Evolutionary conservation across 345 rosid species (phyloP).

Genomic region (Citropsis articulata): DNA sequence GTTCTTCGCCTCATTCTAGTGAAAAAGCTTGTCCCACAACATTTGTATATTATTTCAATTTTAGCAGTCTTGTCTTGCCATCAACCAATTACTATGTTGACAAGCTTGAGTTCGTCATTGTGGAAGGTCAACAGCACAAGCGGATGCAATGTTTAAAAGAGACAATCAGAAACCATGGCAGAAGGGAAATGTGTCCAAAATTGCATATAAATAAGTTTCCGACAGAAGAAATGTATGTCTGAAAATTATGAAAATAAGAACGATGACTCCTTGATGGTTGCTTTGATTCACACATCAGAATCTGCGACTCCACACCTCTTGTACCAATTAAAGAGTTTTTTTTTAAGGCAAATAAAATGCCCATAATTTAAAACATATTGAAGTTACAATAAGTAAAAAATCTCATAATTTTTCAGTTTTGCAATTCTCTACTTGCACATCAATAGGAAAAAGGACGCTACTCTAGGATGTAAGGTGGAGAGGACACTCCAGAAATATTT

Average conservation of each 20-base stretch:
- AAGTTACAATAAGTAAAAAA: no score
- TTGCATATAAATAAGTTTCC: neutral
- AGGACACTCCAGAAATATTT: no score
- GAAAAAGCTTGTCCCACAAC: neutral
- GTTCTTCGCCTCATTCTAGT: neutral
- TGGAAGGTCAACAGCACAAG: neutral
- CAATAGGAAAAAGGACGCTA: no score
- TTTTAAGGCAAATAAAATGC: no score
- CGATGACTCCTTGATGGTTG: neutral
- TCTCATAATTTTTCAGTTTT: no score
- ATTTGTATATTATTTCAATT: neutral
- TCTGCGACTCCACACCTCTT: no score
- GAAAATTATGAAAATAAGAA: neutral
- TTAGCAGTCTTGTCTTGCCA: neutral
- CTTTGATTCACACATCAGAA: neutral
- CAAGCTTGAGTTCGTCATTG: neutral
- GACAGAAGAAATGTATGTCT: slow-evolving; percentile 3
- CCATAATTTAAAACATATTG: no score
- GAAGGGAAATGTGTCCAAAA: neutral
- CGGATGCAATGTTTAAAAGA: neutral
- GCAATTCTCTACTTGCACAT: no score
- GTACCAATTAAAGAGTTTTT: no score
- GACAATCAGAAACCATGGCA: neutral
- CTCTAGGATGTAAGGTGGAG: no score
- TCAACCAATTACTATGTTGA: neutral